Conservation (phyloP, 768 basidiomycete genomes). For the Leucosporidium yakuticum region DNA sequence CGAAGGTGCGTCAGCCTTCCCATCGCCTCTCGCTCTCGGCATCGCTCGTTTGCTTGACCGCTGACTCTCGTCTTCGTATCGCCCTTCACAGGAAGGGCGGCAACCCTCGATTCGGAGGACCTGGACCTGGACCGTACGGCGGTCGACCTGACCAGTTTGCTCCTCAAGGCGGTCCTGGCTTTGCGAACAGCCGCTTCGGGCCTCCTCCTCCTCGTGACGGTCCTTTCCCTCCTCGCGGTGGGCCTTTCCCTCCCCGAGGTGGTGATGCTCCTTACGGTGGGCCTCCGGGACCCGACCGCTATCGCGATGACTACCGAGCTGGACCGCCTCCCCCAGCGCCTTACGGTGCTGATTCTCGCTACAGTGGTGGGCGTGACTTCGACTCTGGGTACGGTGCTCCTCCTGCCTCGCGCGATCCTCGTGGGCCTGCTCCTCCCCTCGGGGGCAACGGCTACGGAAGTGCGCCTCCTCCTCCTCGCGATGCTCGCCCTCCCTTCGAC, state of each 20-base stretch:
- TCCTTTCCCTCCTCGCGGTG: neutral
- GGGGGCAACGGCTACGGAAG: neutral
- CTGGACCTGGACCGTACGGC: too few species aligned
- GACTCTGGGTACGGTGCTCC: slow-evolving; percentile 22
- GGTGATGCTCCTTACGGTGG: too few species aligned
- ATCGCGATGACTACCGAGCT: too few species aligned
- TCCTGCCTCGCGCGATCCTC: neutral
- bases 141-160: too few species aligned
- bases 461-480: slow-evolving; percentile 10
- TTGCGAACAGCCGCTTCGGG: too few species aligned
- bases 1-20: neutral
- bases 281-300: too few species aligned
- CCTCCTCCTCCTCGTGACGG: slow-evolving; percentile 3
- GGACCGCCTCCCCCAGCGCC: too few species aligned
- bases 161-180: too few species aligned
- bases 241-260: neutral
- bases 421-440: slow-evolving; percentile 8
- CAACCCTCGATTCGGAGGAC: neutral
- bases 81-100: neutral
- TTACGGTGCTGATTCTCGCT: neutral
- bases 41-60: neutral
- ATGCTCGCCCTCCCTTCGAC: slow-evolving; percentile 22
- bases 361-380: neutral
- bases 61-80: neutral
- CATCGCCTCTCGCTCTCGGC: neutral